phyloP scores from a whole-genome alignment of 2,329 filamentous ascomycete species.

The Diplodia seriata region DNA sequence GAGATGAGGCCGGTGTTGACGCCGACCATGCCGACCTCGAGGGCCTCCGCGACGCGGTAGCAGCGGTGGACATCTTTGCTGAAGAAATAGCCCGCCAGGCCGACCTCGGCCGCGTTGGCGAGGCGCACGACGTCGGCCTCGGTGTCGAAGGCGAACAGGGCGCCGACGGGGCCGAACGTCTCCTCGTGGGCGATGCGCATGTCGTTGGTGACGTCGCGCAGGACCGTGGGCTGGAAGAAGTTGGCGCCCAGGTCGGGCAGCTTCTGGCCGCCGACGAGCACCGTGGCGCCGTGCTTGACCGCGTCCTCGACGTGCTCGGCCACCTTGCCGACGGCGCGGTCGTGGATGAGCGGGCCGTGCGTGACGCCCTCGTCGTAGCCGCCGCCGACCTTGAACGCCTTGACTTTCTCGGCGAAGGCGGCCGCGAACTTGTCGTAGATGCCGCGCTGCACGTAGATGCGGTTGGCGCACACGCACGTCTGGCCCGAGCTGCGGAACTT shows the following conservation, averaged over 20 bases:
- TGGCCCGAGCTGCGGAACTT: slow-evolving; percentile 97
- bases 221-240: slow-evolving; percentile 89
- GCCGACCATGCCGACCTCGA: slow-evolving; percentile 88
- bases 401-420: slow-evolving; percentile 74
- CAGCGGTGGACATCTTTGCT: slow-evolving; percentile 65
- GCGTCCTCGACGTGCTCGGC: slow-evolving; percentile 82
- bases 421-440: slow-evolving; percentile 78
- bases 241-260: slow-evolving; percentile 74
- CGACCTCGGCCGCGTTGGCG: slow-evolving; percentile 84
- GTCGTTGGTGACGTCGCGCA: slow-evolving; percentile 82
- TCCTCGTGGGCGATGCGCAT: slow-evolving; percentile 89
- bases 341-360: slow-evolving; percentile 85
- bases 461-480: slow-evolving; percentile 84
- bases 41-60: slow-evolving; percentile 67
- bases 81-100: slow-evolving; percentile 94
- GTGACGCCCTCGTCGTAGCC: slow-evolving; percentile 75
- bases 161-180: slow-evolving; percentile 94
- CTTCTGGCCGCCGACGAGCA: slow-evolving; percentile 77
- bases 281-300: slow-evolving; percentile 74
- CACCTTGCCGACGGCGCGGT: slow-evolving; percentile 80
- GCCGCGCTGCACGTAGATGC: slow-evolving; percentile 78
- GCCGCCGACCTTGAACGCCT: slow-evolving; percentile 75
- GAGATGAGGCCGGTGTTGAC: slow-evolving; percentile 60
- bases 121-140: slow-evolving; percentile 86
- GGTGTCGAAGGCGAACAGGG: slow-evolving; percentile 84